Base-by-base conservation (phyloP, 108 stramenopile species). In the Discostella pseudostelligera region DNA sequence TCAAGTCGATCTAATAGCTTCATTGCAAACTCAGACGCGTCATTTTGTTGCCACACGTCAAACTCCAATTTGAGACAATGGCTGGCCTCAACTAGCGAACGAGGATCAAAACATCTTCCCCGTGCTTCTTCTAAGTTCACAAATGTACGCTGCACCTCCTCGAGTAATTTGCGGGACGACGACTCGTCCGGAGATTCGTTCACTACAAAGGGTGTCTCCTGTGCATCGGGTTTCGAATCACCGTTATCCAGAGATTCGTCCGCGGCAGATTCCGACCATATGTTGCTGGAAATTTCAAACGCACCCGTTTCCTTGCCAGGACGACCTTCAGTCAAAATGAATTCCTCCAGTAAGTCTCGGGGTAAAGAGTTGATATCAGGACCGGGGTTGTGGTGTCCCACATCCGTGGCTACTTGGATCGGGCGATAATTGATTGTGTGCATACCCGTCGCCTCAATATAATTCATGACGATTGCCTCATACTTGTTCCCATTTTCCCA, bases 11-110 rank as follows among this genome's bases (percentile, higher is more conserved):
- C 98, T 14, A 98, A 81, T 8, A 98, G 81, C 69, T 97, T 97
- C 67, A 92, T 94, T 13, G 92, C 92, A 70, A 97, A 98, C 64
- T 98, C 98, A 14, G 94, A 87, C n/a, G 98, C 96, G 67, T 98
- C 98, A 68, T 98, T 98, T 74, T 98, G 98, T 70, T 98, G 98
- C 93, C 95, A 97, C 42, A 98, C 95, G 51, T 94, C 93, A 64
- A 96, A 98, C 62, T 97, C 93, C 19, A 98, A 81, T 56, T 97
- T 98, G 69, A 98, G 84, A 69, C 95, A 95, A 22, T 83, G 79
- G 67, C 96, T 93, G 0, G 96, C 96, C 57, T 97, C 96, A 24
- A 98, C 96, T 14, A 98, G 81, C 8, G 87, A 79, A 17, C 86
- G 79, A 13, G 98, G 98, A 73, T 98, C 96, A 62, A 90, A 98